These are phyloP conservation scores for Candida neerlandica DNA, from an alignment of 1,139 yeast species.

Conservation along the genomic window DNA sequence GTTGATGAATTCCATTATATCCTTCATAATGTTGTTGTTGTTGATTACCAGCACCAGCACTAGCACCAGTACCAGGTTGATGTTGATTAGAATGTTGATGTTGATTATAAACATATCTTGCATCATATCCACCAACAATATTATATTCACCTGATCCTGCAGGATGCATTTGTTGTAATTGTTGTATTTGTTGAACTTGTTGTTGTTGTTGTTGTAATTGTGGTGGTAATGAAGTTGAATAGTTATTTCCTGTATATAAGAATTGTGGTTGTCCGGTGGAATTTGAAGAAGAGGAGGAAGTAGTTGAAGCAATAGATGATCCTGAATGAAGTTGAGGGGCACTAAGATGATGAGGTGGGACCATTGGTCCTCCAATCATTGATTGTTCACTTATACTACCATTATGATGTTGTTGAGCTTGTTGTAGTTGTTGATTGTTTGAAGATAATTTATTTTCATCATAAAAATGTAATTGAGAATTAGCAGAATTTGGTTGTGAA, in stretches of 20 bases:
- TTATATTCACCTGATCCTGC: constrained; percentile 21
- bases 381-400: constrained; percentile 1
- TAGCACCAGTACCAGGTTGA: constrained; percentile 5
- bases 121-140: constrained; percentile 21
- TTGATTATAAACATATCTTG: constrained; percentile 19
- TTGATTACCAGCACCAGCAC: not conserved
- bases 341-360: constrained; percentile 12
- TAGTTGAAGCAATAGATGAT: not conserved
- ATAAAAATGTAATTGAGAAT: constrained; percentile 12
- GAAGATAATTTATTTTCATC: constrained; percentile 18
- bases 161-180: constrained; percentile 11
- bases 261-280: constrained; percentile 10
- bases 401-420: constrained; percentile 2
- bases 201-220: constrained; percentile 1
- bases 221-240: constrained; percentile 6
- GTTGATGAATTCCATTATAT: constrained; percentile 14
- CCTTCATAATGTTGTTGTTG: constrained; percentile 19
- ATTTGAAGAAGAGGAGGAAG: constrained; percentile 1
- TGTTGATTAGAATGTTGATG: not conserved
- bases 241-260: constrained; percentile 2
- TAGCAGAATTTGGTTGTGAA: constrained; percentile 11
- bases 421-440: constrained; percentile 13
- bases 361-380: constrained; percentile 6
- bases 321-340: not conserved
- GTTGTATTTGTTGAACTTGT: constrained; percentile 1